phyloP scores from a whole-genome alignment of 2,329 filamentous ascomycete genomes.

The Cephalotrichum gorgonifer region DNA sequence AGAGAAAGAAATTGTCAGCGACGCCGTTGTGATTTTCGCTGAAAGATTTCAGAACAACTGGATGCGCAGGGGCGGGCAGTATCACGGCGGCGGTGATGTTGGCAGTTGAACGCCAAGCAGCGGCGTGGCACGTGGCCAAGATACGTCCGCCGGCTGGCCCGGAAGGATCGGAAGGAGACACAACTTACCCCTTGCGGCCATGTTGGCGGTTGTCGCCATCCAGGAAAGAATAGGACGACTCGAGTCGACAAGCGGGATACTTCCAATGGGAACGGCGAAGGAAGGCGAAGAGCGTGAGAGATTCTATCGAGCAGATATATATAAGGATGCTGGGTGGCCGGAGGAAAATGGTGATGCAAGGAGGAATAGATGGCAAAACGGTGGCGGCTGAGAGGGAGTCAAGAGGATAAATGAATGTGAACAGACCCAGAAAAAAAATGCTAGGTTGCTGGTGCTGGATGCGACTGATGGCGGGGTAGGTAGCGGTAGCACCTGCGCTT shows the following conservation, averaged over 20 bases:
- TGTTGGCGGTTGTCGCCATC: not conserved
- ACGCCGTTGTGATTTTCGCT: not conserved
- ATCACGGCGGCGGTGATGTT: not conserved
- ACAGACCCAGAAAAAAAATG: not conserved
- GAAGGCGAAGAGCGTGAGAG: not conserved
- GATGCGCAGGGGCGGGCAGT: not conserved
- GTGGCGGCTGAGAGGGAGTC: not conserved
- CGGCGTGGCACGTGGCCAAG: too few species aligned
- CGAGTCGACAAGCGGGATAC: not conserved
- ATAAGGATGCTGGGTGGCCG: not conserved
- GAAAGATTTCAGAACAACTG: not conserved
- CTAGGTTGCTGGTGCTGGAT: not conserved
- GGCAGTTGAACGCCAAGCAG: not conserved
- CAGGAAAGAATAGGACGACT: not conserved
- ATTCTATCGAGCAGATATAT: not conserved
- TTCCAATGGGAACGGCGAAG: not conserved
- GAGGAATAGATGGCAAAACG: not conserved
- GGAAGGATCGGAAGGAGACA: not conserved
- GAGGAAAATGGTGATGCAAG: not conserved
- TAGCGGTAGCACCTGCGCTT: too few species aligned
- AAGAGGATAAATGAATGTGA: not conserved
- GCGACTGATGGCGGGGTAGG: not conserved
- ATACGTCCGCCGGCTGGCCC: not conserved
- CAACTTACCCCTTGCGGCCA: not conserved
- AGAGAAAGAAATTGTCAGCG: not conserved